Evolutionary conservation across 2,329 filamentous ascomycete species (phyloP).

Genomic region (Botrytis cinerea): DNA sequence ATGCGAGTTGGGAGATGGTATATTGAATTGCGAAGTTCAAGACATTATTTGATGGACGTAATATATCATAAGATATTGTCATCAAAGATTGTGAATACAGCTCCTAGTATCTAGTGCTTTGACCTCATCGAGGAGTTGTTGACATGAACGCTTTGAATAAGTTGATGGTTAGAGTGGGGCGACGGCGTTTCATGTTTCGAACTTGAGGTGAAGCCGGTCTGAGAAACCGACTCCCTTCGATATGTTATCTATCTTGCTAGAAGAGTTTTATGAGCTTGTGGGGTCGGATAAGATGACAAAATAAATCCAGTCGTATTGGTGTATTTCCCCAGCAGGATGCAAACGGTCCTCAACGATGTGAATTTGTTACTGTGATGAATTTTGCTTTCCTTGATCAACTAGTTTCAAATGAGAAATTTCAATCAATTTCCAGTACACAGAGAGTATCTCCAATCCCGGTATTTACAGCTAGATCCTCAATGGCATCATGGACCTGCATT

Average conservation of each 20-base stretch:
- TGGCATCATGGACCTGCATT: neutral
- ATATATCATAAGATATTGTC: neutral
- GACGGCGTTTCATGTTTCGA: constrained; percentile 10
- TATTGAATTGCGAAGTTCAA: neutral
- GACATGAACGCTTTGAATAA: constrained; percentile 1
- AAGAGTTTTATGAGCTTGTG: neutral
- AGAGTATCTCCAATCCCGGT: neutral
- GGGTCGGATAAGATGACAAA: neutral
- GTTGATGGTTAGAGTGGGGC: neutral
- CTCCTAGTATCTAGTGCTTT: neutral
- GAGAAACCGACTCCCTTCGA: neutral
- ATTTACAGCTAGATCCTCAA: neutral
- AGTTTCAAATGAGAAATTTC: neutral
- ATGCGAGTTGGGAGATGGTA: neutral
- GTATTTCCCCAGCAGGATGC: neutral
- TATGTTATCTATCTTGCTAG: neutral
- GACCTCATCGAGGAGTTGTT: neutral
- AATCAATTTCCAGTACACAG: neutral
- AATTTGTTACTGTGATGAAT: neutral
- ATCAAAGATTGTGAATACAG: neutral
- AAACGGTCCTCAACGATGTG: too few relatives aligned
- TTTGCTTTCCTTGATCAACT: neutral
- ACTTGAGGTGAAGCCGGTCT: neutral
- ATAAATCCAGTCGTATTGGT: neutral
- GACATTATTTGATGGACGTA: neutral